Base-by-base conservation (phyloP, 306 rosid species). In the Cucumis melo region DNA sequence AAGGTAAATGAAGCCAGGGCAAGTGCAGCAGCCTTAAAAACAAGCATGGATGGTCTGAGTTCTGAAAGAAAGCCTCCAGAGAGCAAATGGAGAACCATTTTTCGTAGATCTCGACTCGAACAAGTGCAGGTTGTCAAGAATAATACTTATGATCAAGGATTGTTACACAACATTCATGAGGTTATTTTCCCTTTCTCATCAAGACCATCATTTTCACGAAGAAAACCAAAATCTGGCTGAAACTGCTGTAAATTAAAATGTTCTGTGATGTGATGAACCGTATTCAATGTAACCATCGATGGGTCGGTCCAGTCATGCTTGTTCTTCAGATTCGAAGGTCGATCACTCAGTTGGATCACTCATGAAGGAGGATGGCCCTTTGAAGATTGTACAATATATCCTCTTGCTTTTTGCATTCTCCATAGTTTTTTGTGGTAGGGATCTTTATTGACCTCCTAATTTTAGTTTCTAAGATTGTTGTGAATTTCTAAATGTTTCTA, bases 61-160 rank as follows among this genome's bases (percentile, higher is more conserved):
- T 29, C 82, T 3, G 92, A 87, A 84, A 82, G 73, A 51, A 84
- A 84, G 72, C 88, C 91, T 34, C 72, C 72, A 42, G 75, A 76
- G 54, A 89, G 90, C 88, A 94, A 91, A 83, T 94, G 96, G 93
- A 85, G 83, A 84, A 20, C 87, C 75, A 48, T 94, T 72, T 89
- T 87, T 76, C 80, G 86, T 75, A 86, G 86, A 84, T 88, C 96
- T n/a, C 90, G 89, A 15, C 84, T 82, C 2, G 87, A 87, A 77
- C 86, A 84, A 21, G 90, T 78, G 67, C 85, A 87, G 66, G 84
- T 79, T 54, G 87, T 80, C 42, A 89, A 85, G 84, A 89, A 90
- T 66, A 94, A 94, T 86, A 67, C 84, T 13, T 94, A 91, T 11
- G 86, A 94, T 72, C 85, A 78, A 80, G 97, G 98, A 46, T 83